Conservation (phyloP, 257 asterid genomes). For the Solanum dulcamara region DNA sequence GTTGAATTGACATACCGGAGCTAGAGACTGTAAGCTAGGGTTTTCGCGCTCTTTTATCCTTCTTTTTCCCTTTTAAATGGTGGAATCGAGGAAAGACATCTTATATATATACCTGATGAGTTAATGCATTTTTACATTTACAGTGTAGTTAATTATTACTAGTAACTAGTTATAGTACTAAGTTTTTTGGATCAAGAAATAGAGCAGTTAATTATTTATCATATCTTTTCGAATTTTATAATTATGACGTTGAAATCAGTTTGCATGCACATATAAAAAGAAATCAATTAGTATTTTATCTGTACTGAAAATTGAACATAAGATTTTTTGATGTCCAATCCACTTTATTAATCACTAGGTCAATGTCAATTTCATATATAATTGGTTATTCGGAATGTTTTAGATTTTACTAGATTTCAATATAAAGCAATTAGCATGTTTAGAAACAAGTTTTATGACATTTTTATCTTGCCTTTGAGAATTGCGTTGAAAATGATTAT, state of each 20-base stretch:
- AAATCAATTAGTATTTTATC: neutral
- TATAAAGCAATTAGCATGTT: neutral
- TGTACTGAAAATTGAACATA: neutral
- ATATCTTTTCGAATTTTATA: too few relatives aligned
- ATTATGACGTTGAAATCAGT: neutral
- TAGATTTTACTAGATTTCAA: neutral
- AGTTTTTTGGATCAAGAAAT: too few relatives aligned
- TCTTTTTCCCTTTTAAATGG: neutral
- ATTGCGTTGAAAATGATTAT: neutral
- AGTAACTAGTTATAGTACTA: too few relatives aligned
- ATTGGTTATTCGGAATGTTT: neutral
- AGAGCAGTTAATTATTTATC: too few relatives aligned
- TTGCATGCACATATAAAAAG: accelerated
- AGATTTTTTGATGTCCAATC: too few relatives aligned
- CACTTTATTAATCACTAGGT: neutral
- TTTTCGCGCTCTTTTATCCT: neutral
- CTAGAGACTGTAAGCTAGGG: neutral
- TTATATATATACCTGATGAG: neutral
- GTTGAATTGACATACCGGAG: conserved; percentile 16
- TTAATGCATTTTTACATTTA: neutral
- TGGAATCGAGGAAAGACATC: neutral
- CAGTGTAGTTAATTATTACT: neutral
- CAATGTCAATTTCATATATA: neutral
- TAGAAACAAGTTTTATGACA: neutral
- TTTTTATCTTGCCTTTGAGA: neutral